These are phyloP conservation scores for Ascochyta rabiei DNA, from an alignment of 2,329 filamentous ascomycete genomes.

Conservation along the genomic window DNA sequence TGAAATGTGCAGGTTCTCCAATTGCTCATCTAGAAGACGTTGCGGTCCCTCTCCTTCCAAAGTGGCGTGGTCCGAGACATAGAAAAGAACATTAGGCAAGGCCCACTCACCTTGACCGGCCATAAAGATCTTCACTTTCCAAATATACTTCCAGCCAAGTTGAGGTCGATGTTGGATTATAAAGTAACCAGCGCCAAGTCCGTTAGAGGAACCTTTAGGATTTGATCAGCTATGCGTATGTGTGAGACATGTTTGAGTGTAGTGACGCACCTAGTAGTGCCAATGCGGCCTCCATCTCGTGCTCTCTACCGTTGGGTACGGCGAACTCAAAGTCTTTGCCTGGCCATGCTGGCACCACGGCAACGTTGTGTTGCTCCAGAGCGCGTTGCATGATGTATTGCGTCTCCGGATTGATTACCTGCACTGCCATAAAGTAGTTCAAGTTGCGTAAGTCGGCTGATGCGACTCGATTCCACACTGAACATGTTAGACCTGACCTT, in stretches of 20 bases:
- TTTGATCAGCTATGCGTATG: not conserved
- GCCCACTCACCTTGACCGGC: not conserved
- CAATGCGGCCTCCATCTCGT: constrained; percentile 5
- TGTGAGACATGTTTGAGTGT: not conserved
- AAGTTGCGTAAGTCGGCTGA: not conserved
- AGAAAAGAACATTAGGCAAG: constrained; percentile 11
- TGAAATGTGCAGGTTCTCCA: not conserved
- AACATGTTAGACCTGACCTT: not conserved
- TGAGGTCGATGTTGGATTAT: constrained; percentile 20
- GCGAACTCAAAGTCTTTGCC: constrained; percentile 9
- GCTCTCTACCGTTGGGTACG: not conserved
- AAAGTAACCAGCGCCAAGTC: constrained; percentile 18
- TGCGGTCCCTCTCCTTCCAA: not conserved
- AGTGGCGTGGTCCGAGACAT: constrained; percentile 6
- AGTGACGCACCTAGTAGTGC: constrained; percentile 3
- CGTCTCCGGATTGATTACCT: constrained; percentile 8
- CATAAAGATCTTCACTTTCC: constrained; percentile 12
- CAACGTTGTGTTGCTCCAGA: not conserved
- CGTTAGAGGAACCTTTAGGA: constrained; percentile 15
- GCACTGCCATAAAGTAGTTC: constrained; percentile 12
- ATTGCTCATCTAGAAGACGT: constrained; percentile 1
- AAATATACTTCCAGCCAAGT: constrained; percentile 19
- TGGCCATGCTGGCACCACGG: not conserved
- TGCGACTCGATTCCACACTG: constrained; percentile 14
- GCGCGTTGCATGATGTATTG: not conserved